A percentile compares a stretch with the other conserved stretches of the same genome.
These are phyloP conservation scores for Arthrobotrys iridis DNA, from an alignment of 2,329 filamentous ascomycete species.

Conservation along the genomic window DNA sequence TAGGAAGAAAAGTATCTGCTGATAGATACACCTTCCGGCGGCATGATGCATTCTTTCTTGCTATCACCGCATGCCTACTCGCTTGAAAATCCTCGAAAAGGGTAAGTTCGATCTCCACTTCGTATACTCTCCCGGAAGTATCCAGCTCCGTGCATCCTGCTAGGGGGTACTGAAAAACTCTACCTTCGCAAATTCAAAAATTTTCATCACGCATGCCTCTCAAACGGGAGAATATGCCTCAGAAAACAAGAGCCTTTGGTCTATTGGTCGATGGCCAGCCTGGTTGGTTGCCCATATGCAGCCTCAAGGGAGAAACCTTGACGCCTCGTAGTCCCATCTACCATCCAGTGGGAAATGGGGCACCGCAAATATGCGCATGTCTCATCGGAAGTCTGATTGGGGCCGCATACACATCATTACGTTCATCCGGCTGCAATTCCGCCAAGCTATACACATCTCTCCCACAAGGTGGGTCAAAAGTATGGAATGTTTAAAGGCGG, in stretches of 20 bases:
- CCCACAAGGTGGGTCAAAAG: slow-evolving; percentile 12
- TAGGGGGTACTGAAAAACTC: not conserved
- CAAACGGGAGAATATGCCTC: slow-evolving; percentile 34
- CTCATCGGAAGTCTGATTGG: slow-evolving; percentile 9
- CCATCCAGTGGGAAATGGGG: not conserved
- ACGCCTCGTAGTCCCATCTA: slow-evolving; percentile 11
- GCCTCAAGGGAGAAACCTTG: slow-evolving; percentile 26
- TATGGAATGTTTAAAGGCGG: not conserved
- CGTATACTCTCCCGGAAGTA: not conserved
- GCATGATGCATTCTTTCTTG: slow-evolving; percentile 1
- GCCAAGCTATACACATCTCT: slow-evolving; percentile 4
- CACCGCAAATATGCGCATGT: slow-evolving; percentile 2
- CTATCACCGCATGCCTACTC: slow-evolving; percentile 22
- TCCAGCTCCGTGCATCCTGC: slow-evolving; percentile 21
- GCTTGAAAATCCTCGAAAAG: slow-evolving; percentile 38
- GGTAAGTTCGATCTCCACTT: slow-evolving; percentile 10
- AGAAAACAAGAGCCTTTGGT: slow-evolving; percentile 10
- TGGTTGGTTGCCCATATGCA: slow-evolving; percentile 17
- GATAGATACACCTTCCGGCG: slow-evolving; percentile 25
- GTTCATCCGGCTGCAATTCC: slow-evolving; percentile 29
- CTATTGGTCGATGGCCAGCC: slow-evolving; percentile 18
- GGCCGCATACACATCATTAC: slow-evolving; percentile 5
- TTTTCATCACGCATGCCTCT: slow-evolving; percentile 13
- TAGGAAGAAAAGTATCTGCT: slow-evolving; percentile 6
- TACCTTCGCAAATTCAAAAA: slow-evolving; percentile 2